phyloP scores from a whole-genome alignment of 1,284 basidiomycete genomes.

The Sanghuangporus sanghuang region DNA sequence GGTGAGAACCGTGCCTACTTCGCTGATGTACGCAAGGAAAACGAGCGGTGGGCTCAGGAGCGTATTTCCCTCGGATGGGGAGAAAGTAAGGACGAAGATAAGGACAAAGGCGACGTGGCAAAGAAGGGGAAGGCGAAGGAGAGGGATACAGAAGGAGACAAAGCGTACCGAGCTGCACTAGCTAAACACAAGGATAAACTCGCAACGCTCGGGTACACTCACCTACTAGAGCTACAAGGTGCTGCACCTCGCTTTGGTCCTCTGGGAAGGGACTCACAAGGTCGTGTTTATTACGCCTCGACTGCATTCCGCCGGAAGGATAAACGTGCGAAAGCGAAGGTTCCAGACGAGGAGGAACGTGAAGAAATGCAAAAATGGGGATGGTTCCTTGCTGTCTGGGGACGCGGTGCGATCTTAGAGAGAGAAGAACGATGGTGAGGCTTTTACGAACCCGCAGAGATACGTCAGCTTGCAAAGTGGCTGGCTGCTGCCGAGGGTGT shows the following conservation, averaged over 20 bases:
- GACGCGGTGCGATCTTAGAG: conserved; percentile 35
- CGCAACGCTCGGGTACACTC: conserved; percentile 28
- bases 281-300: conserved; percentile 33
- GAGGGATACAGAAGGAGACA: not conserved
- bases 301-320: conserved; percentile 22
- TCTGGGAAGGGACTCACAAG: conserved; percentile 34
- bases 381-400: conserved; percentile 72
- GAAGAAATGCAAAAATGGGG: conserved; percentile 52
- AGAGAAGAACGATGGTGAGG: conserved; percentile 54
- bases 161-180: not conserved
- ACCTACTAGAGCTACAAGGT: conserved; percentile 23
- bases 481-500: conserved; percentile 46
- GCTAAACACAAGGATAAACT: conserved; percentile 27
- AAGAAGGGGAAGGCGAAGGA: not conserved
- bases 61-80: conserved; percentile 30
- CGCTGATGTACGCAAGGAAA: conserved; percentile 42
- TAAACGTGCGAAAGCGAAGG: conserved; percentile 28
- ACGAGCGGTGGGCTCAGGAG: conserved; percentile 40
- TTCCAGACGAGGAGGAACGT: conserved; percentile 42
- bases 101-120: conserved; percentile 12
- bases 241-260: conserved; percentile 30
- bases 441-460: conserved; percentile 61
- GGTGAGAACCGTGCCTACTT: conserved; percentile 44
- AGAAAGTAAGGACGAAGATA: conserved; percentile 23
- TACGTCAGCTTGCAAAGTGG: conserved; percentile 62